These are phyloP conservation scores for Diaporthe velutina DNA, from an alignment of 2,329 filamentous ascomycete species.

Conservation along the genomic window DNA sequence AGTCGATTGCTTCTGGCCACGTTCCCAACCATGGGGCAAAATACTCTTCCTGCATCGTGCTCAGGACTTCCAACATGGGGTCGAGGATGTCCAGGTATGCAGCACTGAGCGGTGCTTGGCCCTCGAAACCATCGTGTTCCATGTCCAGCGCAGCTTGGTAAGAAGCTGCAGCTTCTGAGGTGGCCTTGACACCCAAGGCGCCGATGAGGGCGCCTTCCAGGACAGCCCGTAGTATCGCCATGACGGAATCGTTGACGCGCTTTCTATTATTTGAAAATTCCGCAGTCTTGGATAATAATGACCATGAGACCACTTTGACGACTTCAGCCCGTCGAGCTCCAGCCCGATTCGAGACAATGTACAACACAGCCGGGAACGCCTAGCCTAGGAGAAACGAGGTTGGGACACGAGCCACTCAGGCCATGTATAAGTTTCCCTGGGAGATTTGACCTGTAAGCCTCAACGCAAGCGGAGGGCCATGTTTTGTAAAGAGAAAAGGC, in stretches of 20 bases:
- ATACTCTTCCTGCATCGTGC: slow-evolving; percentile 78
- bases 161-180: neutral
- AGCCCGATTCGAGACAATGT: slow-evolving; percentile 10
- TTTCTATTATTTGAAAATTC: neutral
- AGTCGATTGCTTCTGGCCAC: slow-evolving; percentile 91
- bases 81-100: slow-evolving; percentile 49
- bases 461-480: slow-evolving; percentile 9
- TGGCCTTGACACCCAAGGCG: slow-evolving; percentile 7
- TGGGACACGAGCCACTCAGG: neutral
- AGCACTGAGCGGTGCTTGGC: neutral
- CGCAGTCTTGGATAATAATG: neutral
- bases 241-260: neutral
- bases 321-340: neutral
- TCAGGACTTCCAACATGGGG: slow-evolving; percentile 72
- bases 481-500: neutral
- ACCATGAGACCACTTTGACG: neutral
- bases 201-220: slow-evolving; percentile 13
- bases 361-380: neutral
- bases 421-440: neutral
- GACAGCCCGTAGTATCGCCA: slow-evolving; percentile 7
- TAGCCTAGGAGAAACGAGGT: slow-evolving; percentile 1
- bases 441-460: neutral
- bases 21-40: slow-evolving; percentile 83
- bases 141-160: slow-evolving; percentile 13
- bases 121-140: neutral